Percentiles rank a stretch among this genome's conserved stretches.
Conservation (phyloP, 1,284 basidiomycete species). For the Melanopsichium pennsylvanicum region DNA sequence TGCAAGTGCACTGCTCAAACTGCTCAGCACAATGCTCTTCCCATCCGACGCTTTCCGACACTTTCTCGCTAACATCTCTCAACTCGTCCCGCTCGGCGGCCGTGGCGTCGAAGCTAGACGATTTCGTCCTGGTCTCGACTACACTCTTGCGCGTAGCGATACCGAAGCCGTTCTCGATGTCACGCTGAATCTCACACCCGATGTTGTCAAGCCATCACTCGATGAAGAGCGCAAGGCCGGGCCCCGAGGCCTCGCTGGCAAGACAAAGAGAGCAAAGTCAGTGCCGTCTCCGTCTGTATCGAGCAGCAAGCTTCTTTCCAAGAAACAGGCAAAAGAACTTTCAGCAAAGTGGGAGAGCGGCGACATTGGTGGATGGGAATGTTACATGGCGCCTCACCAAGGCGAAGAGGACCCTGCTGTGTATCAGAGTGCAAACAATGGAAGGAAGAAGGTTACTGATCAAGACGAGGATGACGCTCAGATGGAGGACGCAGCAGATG, state of each 20-base stretch:
- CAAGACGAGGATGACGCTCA: conserved; percentile 34
- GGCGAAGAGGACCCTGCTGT: conserved; percentile 82
- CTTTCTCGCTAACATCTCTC: conserved; percentile 83
- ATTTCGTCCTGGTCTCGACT: conserved; percentile 91
- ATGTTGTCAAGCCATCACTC: conserved; percentile 62
- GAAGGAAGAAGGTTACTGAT: conserved; percentile 51
- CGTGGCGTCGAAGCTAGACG: conserved; percentile 76
- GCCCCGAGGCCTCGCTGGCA: conserved; percentile 63
- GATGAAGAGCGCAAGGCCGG: conserved; percentile 50
- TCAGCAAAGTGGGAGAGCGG: conserved; percentile 74
- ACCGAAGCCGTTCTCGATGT: conserved; percentile 80
- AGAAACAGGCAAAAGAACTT: conserved; percentile 55
- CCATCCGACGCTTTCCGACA: conserved; percentile 84
- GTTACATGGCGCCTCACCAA: conserved; percentile 92
- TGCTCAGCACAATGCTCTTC: conserved; percentile 69
- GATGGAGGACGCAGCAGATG: conserved; percentile 62
- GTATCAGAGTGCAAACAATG: conserved; percentile 73
- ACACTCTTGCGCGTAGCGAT: conserved; percentile 90
- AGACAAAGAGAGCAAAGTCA: conserved; percentile 41
- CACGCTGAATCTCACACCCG: conserved; percentile 87
- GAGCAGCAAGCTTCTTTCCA: conserved; percentile 25
- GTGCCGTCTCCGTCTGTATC: background rate
- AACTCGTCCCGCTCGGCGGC: conserved; percentile 78
- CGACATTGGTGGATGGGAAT: conserved; percentile 94
- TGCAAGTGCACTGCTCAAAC: conserved; percentile 44